A percentile compares a stretch with the other conserved stretches of the same genome.
These are phyloP conservation scores for Trapa incisa DNA, from an alignment of 345 rosid genomes.

Conservation along the genomic window DNA sequence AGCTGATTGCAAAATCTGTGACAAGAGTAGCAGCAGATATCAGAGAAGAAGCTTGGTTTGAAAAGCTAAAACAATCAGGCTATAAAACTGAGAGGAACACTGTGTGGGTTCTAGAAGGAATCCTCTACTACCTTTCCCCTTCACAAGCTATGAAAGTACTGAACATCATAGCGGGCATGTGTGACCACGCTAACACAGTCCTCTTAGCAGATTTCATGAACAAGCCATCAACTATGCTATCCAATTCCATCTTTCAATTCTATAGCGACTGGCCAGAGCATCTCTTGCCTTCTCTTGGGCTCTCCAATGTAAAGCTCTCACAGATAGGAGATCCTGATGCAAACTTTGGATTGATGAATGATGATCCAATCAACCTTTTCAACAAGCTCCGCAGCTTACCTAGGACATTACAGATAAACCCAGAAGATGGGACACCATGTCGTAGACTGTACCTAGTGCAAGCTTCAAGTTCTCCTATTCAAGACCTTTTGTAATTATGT, in stretches of 20 bases:
- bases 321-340: constrained; percentile 95
- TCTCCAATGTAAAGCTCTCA: constrained; percentile 70
- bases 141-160: constrained; percentile 81
- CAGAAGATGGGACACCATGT: constrained; percentile 90
- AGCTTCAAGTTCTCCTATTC: constrained; percentile 68
- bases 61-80: constrained; percentile 63
- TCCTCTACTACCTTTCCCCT: constrained; percentile 73
- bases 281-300: constrained; percentile 75
- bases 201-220: constrained; percentile 96
- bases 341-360: constrained; percentile 62
- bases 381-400: constrained; percentile 74
- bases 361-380: constrained; percentile 70
- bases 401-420: constrained; percentile 56
- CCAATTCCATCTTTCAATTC: constrained; percentile 62
- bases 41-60: constrained; percentile 55
- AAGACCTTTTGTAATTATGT: constrained; percentile 7
- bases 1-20: constrained; percentile 56
- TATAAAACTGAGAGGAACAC: constrained; percentile 55
- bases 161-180: constrained; percentile 62
- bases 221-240: constrained; percentile 57
- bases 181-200: constrained; percentile 45
- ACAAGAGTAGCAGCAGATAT: constrained; percentile 70
- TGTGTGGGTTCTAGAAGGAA: constrained; percentile 90
- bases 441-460: constrained; percentile 82
- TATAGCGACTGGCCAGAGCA: constrained; percentile 95